Evolutionary conservation across 2,329 filamentous ascomycete species (phyloP).

Genomic region (Verticillium dahliae): DNA sequence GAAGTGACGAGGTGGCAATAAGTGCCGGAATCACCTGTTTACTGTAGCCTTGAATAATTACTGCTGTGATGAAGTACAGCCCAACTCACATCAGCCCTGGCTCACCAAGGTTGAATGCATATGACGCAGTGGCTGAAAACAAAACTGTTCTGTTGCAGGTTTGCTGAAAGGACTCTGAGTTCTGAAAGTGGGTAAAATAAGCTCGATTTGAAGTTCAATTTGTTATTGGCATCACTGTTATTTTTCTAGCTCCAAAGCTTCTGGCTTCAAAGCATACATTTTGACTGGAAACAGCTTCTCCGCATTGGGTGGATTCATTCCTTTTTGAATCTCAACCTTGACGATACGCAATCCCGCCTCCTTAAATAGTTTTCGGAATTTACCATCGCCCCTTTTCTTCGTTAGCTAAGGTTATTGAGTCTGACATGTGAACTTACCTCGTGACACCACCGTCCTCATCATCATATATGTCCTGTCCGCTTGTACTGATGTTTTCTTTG

Average conservation of each 20-base stretch:
- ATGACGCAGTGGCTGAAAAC: too few species aligned
- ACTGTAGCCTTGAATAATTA: too few species aligned
- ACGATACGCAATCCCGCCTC: constrained; percentile 61
- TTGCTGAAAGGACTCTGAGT: too few species aligned
- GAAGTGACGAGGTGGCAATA: too few species aligned
- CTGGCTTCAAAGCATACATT: constrained; percentile 62
- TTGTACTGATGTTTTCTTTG: constrained; percentile 63
- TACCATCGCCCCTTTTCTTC: constrained; percentile 55
- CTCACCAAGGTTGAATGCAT: too few species aligned
- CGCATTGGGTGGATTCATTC: constrained; percentile 47
- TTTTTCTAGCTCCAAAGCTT: background rate
- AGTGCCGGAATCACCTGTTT: too few species aligned
- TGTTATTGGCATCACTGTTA: background rate
- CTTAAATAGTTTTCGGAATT: constrained; percentile 63
- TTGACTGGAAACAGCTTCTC: constrained; percentile 60
- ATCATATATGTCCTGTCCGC: constrained; percentile 62
- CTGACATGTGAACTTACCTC: constrained; percentile 32
- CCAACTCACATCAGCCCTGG: too few species aligned
- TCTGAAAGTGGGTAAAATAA: too few species aligned
- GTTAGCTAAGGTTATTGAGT: background rate
- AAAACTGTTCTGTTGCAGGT: too few species aligned
- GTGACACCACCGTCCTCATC: constrained; percentile 72
- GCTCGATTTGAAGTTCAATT: background rate
- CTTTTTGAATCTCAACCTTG: constrained; percentile 63
- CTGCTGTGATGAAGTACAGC: too few species aligned